Conservation (phyloP, 2,329 filamentous ascomycete genomes). For the Fusarium sp. region DNA sequence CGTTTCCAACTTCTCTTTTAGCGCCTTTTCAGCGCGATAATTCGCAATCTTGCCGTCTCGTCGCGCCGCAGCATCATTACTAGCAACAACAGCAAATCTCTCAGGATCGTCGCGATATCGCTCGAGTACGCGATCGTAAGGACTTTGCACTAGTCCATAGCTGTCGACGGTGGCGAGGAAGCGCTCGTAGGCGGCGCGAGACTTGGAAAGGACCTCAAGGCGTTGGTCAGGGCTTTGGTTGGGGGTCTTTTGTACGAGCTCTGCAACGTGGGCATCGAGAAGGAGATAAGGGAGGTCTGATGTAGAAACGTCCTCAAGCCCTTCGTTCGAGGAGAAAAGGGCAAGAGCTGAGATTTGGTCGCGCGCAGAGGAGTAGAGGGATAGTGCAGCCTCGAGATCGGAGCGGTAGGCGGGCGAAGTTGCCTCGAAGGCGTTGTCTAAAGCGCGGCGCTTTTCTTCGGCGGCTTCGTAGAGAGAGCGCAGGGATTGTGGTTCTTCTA, state of each 20-base stretch:
- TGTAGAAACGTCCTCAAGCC: conserved; percentile 84
- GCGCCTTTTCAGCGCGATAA: conserved; percentile 84
- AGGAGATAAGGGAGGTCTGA: conserved; percentile 86
- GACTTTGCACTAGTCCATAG: conserved; percentile 74
- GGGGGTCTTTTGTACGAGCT: conserved; percentile 75
- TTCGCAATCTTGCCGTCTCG: conserved; percentile 86
- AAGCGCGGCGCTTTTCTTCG: conserved; percentile 58
- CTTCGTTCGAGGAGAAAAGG: conserved; percentile 91
- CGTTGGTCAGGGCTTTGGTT: conserved; percentile 63
- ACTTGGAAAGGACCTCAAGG: conserved; percentile 66
- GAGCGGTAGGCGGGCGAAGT: conserved; percentile 72
- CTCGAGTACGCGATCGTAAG: conserved; percentile 75
- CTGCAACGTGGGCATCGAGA: conserved; percentile 79
- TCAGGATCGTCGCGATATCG: conserved; percentile 75
- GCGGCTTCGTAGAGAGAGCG: conserved; percentile 59
- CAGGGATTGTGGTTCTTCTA: conserved; percentile 58
- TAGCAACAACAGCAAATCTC: conserved; percentile 76
- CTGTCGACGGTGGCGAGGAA: conserved; percentile 80
- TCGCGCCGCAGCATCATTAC: conserved; percentile 68
- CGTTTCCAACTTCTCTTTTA: conserved; percentile 81
- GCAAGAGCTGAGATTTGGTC: conserved; percentile 74
- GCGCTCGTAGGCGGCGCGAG: conserved; percentile 76
- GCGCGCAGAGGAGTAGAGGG: conserved; percentile 76
- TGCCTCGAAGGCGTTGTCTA: conserved; percentile 72
- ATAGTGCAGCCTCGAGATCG: conserved; percentile 71